Percentiles rank a stretch among this genome's conserved stretches.
phyloP scores from a whole-genome alignment of 148 eudicot species.

The Camellia japonica region DNA sequence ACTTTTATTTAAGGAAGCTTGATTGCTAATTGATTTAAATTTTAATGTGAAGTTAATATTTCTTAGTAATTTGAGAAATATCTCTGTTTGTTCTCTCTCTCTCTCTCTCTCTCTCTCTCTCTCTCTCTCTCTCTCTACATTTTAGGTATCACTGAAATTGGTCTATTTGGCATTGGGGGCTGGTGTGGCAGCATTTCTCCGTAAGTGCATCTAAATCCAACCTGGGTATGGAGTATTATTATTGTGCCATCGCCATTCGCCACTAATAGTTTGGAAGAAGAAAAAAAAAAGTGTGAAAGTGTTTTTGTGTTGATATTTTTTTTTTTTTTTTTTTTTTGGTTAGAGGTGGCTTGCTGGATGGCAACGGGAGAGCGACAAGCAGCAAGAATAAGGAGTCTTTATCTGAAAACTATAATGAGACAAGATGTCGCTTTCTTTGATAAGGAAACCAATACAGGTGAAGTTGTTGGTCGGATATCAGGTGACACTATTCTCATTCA shows the following conservation, averaged over 20 bases:
- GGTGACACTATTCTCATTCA: conserved; percentile 76
- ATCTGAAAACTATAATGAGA: conserved; percentile 49
- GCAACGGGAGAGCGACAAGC: conserved; percentile 76
- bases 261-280: too few species aligned
- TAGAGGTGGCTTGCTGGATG: conserved; percentile 80
- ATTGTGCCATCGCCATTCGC: too few species aligned
- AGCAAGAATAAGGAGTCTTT: conserved; percentile 59
- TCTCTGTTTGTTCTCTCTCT: not conserved
- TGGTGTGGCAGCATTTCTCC: conserved; percentile 50
- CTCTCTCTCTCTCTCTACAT: not conserved
- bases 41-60: not conserved
- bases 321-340: not conserved
- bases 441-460: conserved; percentile 62
- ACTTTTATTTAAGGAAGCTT: not conserved
- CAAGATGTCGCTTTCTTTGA: conserved; percentile 69
- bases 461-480: conserved; percentile 69
- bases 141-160: conserved; percentile 6
- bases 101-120: not conserved
- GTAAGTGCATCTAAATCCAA: conserved; percentile 30
- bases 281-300: not conserved
- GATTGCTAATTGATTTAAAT: not conserved
- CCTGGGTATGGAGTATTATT: too few species aligned
- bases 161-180: conserved; percentile 60
- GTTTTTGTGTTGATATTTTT: too few species aligned
- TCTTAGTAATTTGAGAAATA: not conserved